These are phyloP conservation scores for Geranium incanum DNA, from an alignment of 441 rosid genomes.

Conservation along the genomic window DNA sequence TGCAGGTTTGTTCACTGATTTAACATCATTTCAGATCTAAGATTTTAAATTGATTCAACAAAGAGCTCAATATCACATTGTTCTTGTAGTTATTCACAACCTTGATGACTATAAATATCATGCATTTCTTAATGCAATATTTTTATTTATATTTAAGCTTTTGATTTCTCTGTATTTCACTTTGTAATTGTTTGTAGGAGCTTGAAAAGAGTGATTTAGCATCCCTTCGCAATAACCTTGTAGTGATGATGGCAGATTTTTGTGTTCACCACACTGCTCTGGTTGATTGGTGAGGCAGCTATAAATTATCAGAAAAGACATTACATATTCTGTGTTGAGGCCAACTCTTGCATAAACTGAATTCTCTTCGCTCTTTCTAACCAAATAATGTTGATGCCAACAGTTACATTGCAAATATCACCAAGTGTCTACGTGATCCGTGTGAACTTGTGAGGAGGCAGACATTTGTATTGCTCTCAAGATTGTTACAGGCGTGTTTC, in stretches of 20 bases:
- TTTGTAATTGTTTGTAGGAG: slow-evolving; percentile 44
- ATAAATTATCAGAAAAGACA: slow-evolving; percentile 8
- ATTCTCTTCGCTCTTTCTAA: slow-evolving; percentile 20
- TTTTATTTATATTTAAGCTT: not conserved
- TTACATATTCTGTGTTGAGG: slow-evolving; percentile 6
- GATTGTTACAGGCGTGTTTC: slow-evolving; percentile 69
- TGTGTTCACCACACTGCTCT: slow-evolving; percentile 86
- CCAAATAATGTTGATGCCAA: slow-evolving; percentile 24
- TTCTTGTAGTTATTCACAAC: not conserved
- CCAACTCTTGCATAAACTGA: slow-evolving; percentile 2
- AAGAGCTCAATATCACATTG: not conserved
- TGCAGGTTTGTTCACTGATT: slow-evolving; percentile 50
- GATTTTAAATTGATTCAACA: not conserved
- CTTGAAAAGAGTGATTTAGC: slow-evolving; percentile 27
- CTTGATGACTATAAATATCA: not conserved
- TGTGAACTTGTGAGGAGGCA: slow-evolving; percentile 91
- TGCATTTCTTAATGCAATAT: not conserved
- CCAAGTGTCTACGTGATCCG: slow-evolving; percentile 74
- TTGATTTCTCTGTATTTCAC: not conserved
- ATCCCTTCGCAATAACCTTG: slow-evolving; percentile 82
- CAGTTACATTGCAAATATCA: slow-evolving; percentile 83
- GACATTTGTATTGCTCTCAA: slow-evolving; percentile 80
- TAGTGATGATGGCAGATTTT: slow-evolving; percentile 83
- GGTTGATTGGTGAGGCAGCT: slow-evolving; percentile 71
- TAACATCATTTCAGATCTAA: not conserved